Conservation (phyloP, 1,284 basidiomycete genomes). For the Trametes hirsuta region DNA sequence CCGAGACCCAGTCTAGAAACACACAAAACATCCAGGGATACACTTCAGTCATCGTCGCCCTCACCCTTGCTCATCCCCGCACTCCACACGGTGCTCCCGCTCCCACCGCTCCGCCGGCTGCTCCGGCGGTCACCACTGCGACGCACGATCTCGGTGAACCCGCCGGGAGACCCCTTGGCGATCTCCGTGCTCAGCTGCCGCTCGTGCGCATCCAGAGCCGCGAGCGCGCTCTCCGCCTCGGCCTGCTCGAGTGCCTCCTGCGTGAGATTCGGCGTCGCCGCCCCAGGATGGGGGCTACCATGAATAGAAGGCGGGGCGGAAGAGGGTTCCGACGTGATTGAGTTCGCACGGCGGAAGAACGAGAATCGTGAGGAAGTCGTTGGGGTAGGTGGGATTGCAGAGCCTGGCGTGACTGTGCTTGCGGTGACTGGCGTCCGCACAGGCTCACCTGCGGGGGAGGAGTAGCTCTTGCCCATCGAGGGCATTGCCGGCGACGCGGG, state of each 20-base stretch:
- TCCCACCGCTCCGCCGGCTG: conserved; percentile 61
- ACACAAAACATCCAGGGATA: conserved; percentile 18
- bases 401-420: conserved; percentile 35
- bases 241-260: conserved; percentile 75
- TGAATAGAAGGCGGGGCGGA: conserved; percentile 50
- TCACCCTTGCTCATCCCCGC: conserved; percentile 73
- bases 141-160: conserved; percentile 76
- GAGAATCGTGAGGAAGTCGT: conserved; percentile 58
- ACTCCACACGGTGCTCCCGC: conserved; percentile 82
- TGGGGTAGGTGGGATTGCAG: conserved; percentile 29
- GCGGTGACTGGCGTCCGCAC: conserved; percentile 34
- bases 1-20: conserved; percentile 12
- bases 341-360: conserved; percentile 62
- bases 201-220: conserved; percentile 76
- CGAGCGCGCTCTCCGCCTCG: conserved; percentile 73
- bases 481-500: conserved; percentile 46
- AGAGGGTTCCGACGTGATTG: conserved; percentile 46
- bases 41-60: conserved; percentile 40
- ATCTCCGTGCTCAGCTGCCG: conserved; percentile 73
- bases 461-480: conserved; percentile 47
- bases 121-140: conserved; percentile 50
- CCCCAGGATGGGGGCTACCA: conserved; percentile 38
- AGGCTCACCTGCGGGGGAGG: conserved; percentile 39
- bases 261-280: conserved; percentile 54
- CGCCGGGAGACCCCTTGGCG: conserved; percentile 69